phyloP scores from a whole-genome alignment of 2,329 filamentous ascomycete genomes.

The Xenosphaeropsis pyriputrescens region DNA sequence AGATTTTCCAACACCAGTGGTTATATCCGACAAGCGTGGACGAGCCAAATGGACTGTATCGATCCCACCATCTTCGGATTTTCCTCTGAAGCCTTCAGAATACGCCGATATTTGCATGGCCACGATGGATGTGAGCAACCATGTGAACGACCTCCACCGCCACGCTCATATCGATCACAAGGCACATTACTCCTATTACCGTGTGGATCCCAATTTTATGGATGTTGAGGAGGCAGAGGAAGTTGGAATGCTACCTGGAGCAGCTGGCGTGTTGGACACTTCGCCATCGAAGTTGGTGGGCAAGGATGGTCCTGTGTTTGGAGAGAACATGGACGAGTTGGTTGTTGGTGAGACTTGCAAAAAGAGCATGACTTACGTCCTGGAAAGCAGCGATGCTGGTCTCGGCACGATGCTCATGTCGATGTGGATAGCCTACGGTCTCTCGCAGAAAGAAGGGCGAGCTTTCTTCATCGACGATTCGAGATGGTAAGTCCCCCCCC shows the following conservation, averaged over 20 bases:
- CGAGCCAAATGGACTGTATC: constrained; percentile 66
- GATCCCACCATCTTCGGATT: constrained; percentile 51
- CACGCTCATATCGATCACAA: constrained; percentile 27
- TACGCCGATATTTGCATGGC: constrained; percentile 58
- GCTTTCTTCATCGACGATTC: constrained; percentile 78
- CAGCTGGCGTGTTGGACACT: constrained; percentile 18
- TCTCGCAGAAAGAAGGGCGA: constrained; percentile 59
- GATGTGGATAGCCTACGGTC: constrained; percentile 71
- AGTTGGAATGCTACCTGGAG: constrained; percentile 41
- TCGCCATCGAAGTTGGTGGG: constrained; percentile 16
- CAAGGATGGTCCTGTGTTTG: constrained; percentile 25
- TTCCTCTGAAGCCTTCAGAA: constrained; percentile 50
- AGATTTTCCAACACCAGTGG: constrained; percentile 56
- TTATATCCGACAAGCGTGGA: constrained; percentile 50
- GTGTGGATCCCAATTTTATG: constrained; percentile 53
- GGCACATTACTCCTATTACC: constrained; percentile 37
- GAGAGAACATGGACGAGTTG: constrained; percentile 27
- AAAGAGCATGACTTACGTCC: constrained; percentile 59
- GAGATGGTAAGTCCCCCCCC: constrained; percentile 37
- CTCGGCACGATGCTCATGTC: constrained; percentile 64
- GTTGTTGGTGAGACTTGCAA: constrained; percentile 44
- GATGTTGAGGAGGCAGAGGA: constrained; percentile 60
- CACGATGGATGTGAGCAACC: constrained; percentile 47
- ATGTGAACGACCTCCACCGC: constrained; percentile 35
- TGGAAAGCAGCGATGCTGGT: constrained; percentile 62